Evolutionary conservation across 139 green algal genomes (phyloP).

Genomic region (Coelastrella sp.): DNA sequence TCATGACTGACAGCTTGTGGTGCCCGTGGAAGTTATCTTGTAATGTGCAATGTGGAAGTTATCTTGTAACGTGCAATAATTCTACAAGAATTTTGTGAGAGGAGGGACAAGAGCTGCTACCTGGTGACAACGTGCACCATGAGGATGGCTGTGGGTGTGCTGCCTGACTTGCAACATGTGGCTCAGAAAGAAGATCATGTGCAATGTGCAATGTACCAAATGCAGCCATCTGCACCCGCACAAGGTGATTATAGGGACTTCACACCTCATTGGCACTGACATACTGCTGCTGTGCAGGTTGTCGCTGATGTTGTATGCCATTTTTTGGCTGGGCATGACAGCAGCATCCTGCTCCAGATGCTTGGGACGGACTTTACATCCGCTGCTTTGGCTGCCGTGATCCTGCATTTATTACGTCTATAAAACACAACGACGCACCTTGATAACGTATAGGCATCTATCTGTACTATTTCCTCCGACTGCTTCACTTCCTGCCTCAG

Average conservation of each 20-base stretch:
- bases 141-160: neutral
- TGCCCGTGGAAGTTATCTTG: too few relatives aligned
- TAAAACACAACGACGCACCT: neutral
- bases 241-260: neutral
- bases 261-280: neutral
- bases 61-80: too few relatives aligned
- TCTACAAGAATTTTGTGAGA: too few relatives aligned
- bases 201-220: neutral
- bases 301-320: neutral
- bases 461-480: neutral
- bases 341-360: neutral
- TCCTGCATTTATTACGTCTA: neutral
- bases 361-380: neutral
- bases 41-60: too few relatives aligned
- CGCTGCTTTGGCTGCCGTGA: neutral
- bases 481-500: neutral
- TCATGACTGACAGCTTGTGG: too few relatives aligned
- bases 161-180: neutral
- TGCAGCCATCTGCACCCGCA: neutral
- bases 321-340: neutral
- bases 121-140: neutral
- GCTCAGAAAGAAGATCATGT: neutral
- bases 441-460: slow-evolving; percentile 19
- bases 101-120: too few relatives aligned
- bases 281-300: neutral